Evolutionary conservation across 2,329 filamentous ascomycete genomes (phyloP), one percentile per base, ranked within the genome.

Genomic region (Colletotrichum tamarilloi): DNA sequence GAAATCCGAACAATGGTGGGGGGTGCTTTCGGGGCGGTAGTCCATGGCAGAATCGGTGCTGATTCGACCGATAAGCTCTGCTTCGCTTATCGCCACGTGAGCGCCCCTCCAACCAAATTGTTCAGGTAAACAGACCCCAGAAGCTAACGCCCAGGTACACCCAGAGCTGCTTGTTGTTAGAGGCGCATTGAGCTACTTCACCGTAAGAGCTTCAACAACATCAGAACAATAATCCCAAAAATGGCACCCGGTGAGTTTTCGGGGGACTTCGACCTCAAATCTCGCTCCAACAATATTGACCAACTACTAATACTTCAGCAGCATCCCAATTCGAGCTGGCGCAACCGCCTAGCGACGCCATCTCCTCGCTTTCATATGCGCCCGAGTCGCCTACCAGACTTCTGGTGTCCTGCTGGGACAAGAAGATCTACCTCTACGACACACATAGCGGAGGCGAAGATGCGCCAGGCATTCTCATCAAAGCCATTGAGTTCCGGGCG

Each of bases 361-460:
- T 98, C 78, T 97, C 96, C 60, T 89, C 95, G 28, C 87, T 98
- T 79, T 91, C 91, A 80, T 99, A 97, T 87, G 94, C 95, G 76
- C 94, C 95, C 46, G 85, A 88, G 74, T 91, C 92, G n/a, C 89
- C 92, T 3, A 91, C 88, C 67, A 93, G 92, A 77, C 89, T 99
- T 49, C 90, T 97, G n/a, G 95, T 96, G 77, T 93, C 95, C 12
- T 98, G 95, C 68, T 99, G 97, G 97, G 96, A 98, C 84, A 94
- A 92, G 83, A 91, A 94, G 81, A 91, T 97, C 68, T 97, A 98
- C 83, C 88, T 96, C 65, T 98, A 98, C 87, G 94, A 97, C 80
- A 89, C 93, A 72, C 85, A 86, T 22, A 83, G 84, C 58, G 85
- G 86, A 74, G 88, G 88, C 69, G 88, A 90, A 26, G 87, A 89